These are phyloP conservation scores for Ramaria sp. DNA, from an alignment of 768 basidiomycete genomes.

Conservation along the genomic window DNA sequence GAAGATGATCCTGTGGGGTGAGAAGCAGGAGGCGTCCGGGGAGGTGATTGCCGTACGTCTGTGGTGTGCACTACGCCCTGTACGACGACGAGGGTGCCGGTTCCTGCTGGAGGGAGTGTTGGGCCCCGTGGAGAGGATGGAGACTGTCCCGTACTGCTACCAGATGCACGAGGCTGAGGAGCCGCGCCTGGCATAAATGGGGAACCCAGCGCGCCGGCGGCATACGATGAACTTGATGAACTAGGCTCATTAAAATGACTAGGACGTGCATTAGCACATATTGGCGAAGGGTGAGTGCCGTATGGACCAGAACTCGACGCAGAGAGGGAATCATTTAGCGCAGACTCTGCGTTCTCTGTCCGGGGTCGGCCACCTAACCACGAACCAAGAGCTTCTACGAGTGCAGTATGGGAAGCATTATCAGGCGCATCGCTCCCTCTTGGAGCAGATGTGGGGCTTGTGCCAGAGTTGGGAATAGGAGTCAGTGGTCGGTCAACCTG, in stretches of 20 bases:
- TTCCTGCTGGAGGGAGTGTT: slow-evolving; percentile 56
- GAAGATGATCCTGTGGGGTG: slow-evolving; percentile 11
- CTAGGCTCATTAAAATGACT: slow-evolving; percentile 4
- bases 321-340: background rate
- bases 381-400: slow-evolving; percentile 3
- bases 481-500: background rate
- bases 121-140: slow-evolving; percentile 13
- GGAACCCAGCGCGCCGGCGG: slow-evolving; percentile 12
- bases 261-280: background rate
- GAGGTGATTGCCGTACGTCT: slow-evolving; percentile 36
- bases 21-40: slow-evolving; percentile 12
- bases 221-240: slow-evolving; percentile 6
- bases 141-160: slow-evolving; percentile 14
- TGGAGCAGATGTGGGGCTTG: background rate
- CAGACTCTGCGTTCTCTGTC: background rate
- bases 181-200: background rate
- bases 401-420: background rate
- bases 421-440: background rate
- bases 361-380: slow-evolving; percentile 4
- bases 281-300: background rate
- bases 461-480: background rate
- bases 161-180: slow-evolving; percentile 3
- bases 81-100: slow-evolving; percentile 64
- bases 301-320: background rate
- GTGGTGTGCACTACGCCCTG: slow-evolving; percentile 77